These are phyloP conservation scores for Giardia muris DNA, from an alignment of 208 protist genomes.

Conservation along the genomic window DNA sequence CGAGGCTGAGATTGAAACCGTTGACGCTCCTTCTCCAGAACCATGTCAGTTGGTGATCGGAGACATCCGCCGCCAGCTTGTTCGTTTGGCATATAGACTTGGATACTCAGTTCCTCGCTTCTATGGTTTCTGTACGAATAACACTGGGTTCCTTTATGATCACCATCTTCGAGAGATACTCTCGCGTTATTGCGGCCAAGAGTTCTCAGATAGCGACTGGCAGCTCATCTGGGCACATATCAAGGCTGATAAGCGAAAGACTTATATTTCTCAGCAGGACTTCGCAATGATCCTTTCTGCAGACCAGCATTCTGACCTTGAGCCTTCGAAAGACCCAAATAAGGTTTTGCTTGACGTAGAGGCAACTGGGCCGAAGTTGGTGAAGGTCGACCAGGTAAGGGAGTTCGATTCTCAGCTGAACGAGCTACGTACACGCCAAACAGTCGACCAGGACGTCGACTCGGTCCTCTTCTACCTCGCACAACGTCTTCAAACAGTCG, in stretches of 20 bases:
- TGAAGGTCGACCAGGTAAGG: no score
- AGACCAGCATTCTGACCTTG: not conserved
- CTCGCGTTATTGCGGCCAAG: not conserved
- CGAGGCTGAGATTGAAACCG: not conserved
- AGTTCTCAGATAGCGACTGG: not conserved
- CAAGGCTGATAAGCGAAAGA: not conserved
- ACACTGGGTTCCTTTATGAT: not conserved
- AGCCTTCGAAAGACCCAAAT: not conserved
- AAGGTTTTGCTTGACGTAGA: no score
- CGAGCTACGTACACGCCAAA: no score
- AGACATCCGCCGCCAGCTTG: not conserved
- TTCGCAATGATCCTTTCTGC: not conserved
- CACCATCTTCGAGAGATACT: not conserved
- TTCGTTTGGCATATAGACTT: not conserved
- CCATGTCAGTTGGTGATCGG: not conserved
- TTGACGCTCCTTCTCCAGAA: not conserved
- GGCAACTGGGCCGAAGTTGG: no score
- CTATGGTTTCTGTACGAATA: not conserved
- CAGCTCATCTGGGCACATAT: not conserved
- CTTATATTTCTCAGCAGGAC: not conserved
- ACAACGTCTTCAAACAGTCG: not conserved
- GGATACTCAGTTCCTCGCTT: not conserved
- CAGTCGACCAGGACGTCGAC: not conserved
- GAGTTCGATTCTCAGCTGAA: no score
- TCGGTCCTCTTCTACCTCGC: not conserved